A percentile compares a stretch with the other conserved stretches of the same genome.
Evolutionary conservation across 2,329 filamentous ascomycete genomes (phyloP).

Genomic region (Talaromyces sp.): DNA sequence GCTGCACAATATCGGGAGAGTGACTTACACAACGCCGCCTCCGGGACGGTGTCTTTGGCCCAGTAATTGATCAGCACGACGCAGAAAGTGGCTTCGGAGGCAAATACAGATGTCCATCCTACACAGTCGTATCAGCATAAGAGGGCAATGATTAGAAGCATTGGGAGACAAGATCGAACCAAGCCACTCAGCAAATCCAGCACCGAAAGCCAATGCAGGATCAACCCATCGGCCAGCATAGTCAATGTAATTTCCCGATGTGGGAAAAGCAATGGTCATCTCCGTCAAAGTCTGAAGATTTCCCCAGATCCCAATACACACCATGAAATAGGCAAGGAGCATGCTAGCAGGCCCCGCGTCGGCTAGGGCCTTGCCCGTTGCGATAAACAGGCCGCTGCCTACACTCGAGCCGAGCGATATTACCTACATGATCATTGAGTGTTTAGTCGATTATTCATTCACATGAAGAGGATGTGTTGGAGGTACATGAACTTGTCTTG

Average conservation of each 20-base stretch:
- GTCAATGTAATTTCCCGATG: background rate
- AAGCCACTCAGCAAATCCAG: background rate
- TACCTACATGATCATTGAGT: background rate
- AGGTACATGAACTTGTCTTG: background rate
- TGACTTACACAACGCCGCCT: background rate
- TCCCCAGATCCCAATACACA: background rate
- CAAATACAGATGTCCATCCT: background rate
- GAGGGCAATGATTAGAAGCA: background rate
- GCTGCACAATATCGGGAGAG: too few species aligned
- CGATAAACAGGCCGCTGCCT: background rate
- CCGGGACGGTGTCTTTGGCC: background rate
- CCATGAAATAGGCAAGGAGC: background rate
- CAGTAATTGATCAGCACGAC: background rate
- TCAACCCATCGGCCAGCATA: conserved; percentile 11
- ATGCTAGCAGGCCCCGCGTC: background rate
- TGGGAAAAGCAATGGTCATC: background rate
- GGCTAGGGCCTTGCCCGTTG: background rate
- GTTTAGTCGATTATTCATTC: background rate
- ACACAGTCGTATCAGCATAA: background rate
- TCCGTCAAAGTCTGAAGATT: conserved; percentile 2
- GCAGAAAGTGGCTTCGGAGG: background rate
- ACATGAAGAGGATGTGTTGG: background rate
- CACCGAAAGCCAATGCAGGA: conserved; percentile 4
- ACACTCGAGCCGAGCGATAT: background rate
- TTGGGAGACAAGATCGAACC: conserved; percentile 17